These are phyloP conservation scores for Solanum hybrid DNA, from an alignment of 305 asterid genomes.

Conservation along the genomic window DNA sequence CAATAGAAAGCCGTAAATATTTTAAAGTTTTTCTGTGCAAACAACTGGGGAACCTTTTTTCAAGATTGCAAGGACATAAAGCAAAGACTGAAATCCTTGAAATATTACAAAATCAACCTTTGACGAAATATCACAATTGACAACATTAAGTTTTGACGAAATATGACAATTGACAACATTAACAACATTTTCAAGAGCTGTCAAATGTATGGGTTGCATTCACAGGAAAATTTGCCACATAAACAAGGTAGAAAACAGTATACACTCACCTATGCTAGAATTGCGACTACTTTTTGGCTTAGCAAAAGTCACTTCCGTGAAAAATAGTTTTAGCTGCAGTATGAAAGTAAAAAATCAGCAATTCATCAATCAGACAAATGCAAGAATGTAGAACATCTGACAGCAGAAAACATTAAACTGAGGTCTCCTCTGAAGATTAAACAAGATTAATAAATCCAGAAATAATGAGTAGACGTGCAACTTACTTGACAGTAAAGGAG, in stretches of 20 bases:
- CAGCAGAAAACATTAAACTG: background rate
- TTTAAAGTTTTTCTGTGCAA: background rate
- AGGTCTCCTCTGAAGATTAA: background rate
- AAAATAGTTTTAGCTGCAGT: conserved; percentile 77
- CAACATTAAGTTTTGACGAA: background rate
- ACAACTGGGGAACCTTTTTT: background rate
- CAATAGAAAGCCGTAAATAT: background rate
- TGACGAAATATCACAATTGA: background rate
- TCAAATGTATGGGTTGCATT: background rate
- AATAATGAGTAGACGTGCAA: background rate
- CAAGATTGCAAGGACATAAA: background rate
- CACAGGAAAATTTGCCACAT: background rate
- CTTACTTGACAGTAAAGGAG: conserved; percentile 91
- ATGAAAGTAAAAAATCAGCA: conserved; percentile 17
- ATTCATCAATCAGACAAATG: background rate
- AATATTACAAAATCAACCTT: background rate
- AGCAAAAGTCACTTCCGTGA: conserved; percentile 84
- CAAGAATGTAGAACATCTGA: background rate
- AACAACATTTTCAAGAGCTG: background rate
- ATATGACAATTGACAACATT: background rate
- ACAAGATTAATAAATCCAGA: background rate
- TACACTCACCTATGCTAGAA: conserved; percentile 77
- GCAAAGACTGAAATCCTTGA: background rate
- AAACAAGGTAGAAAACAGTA: background rate
- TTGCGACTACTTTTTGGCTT: conserved; percentile 99